Base-by-base conservation (phyloP, 2,329 filamentous ascomycete species). In the Pestalotiopsis sp. region DNA sequence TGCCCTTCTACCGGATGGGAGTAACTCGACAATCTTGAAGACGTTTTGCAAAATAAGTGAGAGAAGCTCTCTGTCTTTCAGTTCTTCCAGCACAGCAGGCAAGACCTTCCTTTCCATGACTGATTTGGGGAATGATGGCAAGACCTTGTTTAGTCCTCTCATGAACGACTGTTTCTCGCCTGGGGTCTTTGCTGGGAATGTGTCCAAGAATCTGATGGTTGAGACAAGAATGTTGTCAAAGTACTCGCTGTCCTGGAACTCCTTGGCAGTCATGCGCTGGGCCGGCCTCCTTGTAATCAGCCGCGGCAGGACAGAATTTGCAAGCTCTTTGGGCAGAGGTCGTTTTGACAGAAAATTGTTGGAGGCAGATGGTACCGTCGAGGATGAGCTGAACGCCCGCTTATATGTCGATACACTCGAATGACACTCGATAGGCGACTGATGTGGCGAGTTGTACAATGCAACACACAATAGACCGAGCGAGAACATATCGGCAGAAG, bases 221-320 rank as follows among this genome's bases (percentile, higher is more conserved):
- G 95, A 97, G 25, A 99, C 94, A 4, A 99, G 85, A 60, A 98
- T 93, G 76, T 98, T 99, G 81, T 99, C 94, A 78, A 99, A 99
- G 78, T 97, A 99, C 73, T 93, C 91, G 76, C 94, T 97, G 79
- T 98, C 90, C 77, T 99, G 96, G 74, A 99, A 98, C 75, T 97
- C 95, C 66, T 89, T 90, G 4, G 95, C 94, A 31, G 91, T 94
- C 83, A 98, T 88, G 59, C 96, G 89, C 78, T 97, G 93, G 3
- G 94, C 94, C 2, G 96, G 94, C 67, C 94, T 86, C 71, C 96
- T 88, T 0, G 95, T 96, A 68, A 99, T 95, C 59, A 99, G 87
- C 31, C 92, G 87, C 2, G 96, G 94, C 4, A 99, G 83, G 0
- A 98, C 92, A 71, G 92, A 88, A 20, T 87, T 86, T 11, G 89